These are phyloP conservation scores for Nemania abortiva DNA, from an alignment of 2,329 filamentous ascomycete species.

Conservation along the genomic window DNA sequence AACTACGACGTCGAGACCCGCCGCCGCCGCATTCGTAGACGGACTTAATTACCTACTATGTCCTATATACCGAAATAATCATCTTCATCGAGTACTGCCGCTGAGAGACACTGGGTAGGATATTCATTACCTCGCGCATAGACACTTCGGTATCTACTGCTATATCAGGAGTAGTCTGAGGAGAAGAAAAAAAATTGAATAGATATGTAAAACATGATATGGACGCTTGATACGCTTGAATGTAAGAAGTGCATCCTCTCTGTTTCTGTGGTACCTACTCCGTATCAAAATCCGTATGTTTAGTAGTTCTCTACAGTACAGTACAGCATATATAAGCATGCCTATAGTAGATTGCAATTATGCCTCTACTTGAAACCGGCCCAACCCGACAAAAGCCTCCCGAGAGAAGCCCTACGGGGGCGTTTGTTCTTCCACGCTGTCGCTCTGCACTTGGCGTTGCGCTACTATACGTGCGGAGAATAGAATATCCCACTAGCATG, in stretches of 20 bases:
- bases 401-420: not conserved
- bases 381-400: not conserved
- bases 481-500: not conserved
- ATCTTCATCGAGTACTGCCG: not conserved
- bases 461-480: constrained; percentile 1
- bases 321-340: too few relatives aligned
- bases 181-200: too few relatives aligned
- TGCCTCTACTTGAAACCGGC: not conserved
- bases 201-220: too few relatives aligned
- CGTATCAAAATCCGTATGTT: too few relatives aligned
- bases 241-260: too few relatives aligned
- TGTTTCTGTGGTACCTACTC: too few relatives aligned
- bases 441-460: not conserved
- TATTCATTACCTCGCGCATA: too few relatives aligned
- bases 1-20: not conserved
- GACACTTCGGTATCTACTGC: too few relatives aligned
- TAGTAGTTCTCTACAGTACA: too few relatives aligned
- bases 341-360: too few relatives aligned
- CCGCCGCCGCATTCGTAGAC: not conserved
- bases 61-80: not conserved
- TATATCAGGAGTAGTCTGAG: too few relatives aligned
- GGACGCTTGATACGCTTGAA: too few relatives aligned
- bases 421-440: not conserved
- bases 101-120: not conserved
- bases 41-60: not conserved